Percentiles rank a stretch among this genome's conserved stretches.
Evolutionary conservation across 2,329 filamentous ascomycete genomes (phyloP).

Genomic region (Penicillium sp.): DNA sequence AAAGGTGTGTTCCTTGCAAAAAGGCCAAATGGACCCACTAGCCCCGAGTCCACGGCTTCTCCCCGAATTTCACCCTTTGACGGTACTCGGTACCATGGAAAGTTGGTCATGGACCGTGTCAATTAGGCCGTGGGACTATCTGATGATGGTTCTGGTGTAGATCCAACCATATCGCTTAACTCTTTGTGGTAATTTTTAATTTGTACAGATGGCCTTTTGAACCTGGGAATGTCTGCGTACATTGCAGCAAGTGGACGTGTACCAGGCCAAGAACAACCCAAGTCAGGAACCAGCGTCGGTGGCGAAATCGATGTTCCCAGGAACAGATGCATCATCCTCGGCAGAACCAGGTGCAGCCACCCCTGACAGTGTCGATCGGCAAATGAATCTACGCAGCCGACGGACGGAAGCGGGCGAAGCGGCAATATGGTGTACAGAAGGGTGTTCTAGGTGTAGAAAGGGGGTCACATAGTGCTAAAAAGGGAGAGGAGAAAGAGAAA

Average conservation of each 20-base stretch:
- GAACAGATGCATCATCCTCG: slow-evolving; percentile 15
- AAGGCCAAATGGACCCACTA: slow-evolving; percentile 2
- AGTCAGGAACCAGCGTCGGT: background rate
- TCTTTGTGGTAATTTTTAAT: too few relatives aligned
- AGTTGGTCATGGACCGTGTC: background rate
- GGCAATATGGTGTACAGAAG: background rate
- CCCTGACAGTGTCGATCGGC: slow-evolving; percentile 26
- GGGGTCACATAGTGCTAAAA: background rate
- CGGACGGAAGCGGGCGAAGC: slow-evolving; percentile 1
- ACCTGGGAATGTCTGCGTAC: background rate
- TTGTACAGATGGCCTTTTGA: too few relatives aligned
- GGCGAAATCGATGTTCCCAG: slow-evolving; percentile 1
- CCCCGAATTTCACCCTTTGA: background rate
- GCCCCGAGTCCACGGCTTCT: slow-evolving; percentile 4
- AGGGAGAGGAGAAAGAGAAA: background rate
- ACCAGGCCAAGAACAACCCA: background rate
- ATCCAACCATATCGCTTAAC: too few relatives aligned
- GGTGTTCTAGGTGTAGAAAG: too few relatives aligned
- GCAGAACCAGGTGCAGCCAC: slow-evolving; percentile 17
- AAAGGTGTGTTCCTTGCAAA: background rate
- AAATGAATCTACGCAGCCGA: slow-evolving; percentile 4
- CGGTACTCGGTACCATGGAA: background rate
- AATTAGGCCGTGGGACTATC: too few relatives aligned
- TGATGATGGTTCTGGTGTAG: background rate
- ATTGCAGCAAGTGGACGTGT: background rate